Percentiles rank a stretch among this genome's conserved stretches.
These are phyloP conservation scores for Cyathus striatus DNA, from an alignment of 768 basidiomycete species.

Conservation along the genomic window DNA sequence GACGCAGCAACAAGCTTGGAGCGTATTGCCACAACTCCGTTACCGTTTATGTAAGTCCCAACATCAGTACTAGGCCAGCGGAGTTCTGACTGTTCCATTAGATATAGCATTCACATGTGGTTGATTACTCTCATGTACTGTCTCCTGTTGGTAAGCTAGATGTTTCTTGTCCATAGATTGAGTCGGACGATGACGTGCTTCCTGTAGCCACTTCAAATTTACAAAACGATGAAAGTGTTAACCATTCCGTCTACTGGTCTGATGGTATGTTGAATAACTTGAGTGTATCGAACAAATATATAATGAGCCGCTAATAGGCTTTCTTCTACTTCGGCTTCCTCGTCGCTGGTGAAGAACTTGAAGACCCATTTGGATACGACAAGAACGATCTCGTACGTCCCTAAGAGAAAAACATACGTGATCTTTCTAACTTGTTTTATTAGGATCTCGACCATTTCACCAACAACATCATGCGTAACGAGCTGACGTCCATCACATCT, in stretches of 20 bases:
- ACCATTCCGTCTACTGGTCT: slow-evolving; percentile 62
- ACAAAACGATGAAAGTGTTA: slow-evolving; percentile 45
- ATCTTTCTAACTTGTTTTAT: slow-evolving; percentile 13
- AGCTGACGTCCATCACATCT: slow-evolving; percentile 59
- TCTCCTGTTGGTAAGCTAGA: slow-evolving; percentile 41
- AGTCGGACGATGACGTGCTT: neutral
- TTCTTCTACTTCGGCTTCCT: slow-evolving; percentile 74
- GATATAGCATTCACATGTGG: slow-evolving; percentile 70
- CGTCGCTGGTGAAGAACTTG: slow-evolving; percentile 71
- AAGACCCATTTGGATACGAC: slow-evolving; percentile 58
- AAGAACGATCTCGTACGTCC: slow-evolving; percentile 61
- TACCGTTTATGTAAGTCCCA: slow-evolving; percentile 63
- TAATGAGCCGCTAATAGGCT: slow-evolving; percentile 25
- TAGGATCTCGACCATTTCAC: slow-evolving; percentile 1
- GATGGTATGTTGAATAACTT: slow-evolving; percentile 27
- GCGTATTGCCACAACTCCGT: slow-evolving; percentile 69
- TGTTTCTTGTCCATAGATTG: neutral
- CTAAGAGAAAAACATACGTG: slow-evolving; percentile 50
- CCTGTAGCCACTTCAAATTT: slow-evolving; percentile 61
- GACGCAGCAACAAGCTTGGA: slow-evolving; percentile 68
- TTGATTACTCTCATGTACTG: slow-evolving; percentile 57
- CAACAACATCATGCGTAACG: slow-evolving; percentile 30
- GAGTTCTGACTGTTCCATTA: slow-evolving; percentile 18
- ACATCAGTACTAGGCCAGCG: too few species aligned
- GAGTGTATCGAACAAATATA: neutral